Evolutionary conservation across 2,329 filamentous ascomycete genomes (phyloP).

Genomic region (Fusarium torreyae): DNA sequence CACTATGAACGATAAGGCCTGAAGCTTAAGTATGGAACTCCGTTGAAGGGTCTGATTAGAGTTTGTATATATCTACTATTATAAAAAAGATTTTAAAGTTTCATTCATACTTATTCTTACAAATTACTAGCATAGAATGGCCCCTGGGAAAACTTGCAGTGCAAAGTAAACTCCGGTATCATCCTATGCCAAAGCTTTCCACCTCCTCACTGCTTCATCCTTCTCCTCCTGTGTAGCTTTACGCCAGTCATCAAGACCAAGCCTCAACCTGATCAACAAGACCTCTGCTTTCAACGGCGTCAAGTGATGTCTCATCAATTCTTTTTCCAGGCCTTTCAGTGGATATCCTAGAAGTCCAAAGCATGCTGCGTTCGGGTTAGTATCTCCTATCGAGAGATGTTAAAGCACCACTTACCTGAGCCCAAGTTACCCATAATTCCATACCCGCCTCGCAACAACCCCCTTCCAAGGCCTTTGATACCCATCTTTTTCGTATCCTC

Average conservation of each 20-base stretch:
- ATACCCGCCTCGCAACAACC: slow-evolving; percentile 62
- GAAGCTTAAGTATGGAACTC: too few species aligned
- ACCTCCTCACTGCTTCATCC: slow-evolving; percentile 23
- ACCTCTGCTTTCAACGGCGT: slow-evolving; percentile 54
- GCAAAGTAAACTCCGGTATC: too few species aligned
- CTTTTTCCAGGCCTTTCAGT: slow-evolving; percentile 68
- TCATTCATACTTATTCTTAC: too few species aligned
- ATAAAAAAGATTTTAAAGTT: too few species aligned
- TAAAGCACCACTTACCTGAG: slow-evolving; percentile 50
- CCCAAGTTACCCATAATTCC: slow-evolving; percentile 62
- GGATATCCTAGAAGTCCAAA: slow-evolving; percentile 66
- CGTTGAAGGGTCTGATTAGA: too few species aligned
- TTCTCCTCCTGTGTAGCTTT: slow-evolving; percentile 28
- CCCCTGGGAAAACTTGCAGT: too few species aligned
- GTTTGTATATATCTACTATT: too few species aligned
- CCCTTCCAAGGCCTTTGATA: slow-evolving; percentile 72
- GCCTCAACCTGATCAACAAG: slow-evolving; percentile 52
- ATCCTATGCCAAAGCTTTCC: slow-evolving; percentile 23
- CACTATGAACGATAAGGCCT: too few species aligned
- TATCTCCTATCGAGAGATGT: too few species aligned
- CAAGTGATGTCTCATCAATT: slow-evolving; percentile 56
- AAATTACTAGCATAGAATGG: too few species aligned
- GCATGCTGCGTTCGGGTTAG: slow-evolving; percentile 42
- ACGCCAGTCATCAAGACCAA: slow-evolving; percentile 51
- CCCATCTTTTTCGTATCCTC: slow-evolving; percentile 75